Percentiles rank a stretch among this genome's conserved stretches.
Evolutionary conservation across 257 asterid genomes (phyloP).

Genomic region (Asclepias syriaca): DNA sequence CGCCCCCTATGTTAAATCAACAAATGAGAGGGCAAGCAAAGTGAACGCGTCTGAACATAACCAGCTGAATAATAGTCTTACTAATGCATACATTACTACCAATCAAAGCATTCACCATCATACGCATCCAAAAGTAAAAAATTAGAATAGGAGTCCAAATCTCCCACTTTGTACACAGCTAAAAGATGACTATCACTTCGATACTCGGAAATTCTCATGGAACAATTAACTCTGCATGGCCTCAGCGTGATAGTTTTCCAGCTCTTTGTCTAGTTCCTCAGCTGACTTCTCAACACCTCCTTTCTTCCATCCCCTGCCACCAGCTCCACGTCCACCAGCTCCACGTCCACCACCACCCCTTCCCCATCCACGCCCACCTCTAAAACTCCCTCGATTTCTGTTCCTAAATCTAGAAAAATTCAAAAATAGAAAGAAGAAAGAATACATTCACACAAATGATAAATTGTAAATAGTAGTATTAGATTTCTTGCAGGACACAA

Average conservation of each 20-base stretch:
- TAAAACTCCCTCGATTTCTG: slow-evolving; percentile 47
- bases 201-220: neutral
- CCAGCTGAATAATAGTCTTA: neutral
- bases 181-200: slow-evolving; percentile 3
- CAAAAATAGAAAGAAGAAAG: neutral
- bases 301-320: slow-evolving; percentile 47
- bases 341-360: slow-evolving; percentile 35
- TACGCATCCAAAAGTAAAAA: slow-evolving; percentile 2
- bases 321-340: slow-evolving; percentile 40
- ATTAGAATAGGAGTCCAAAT: neutral
- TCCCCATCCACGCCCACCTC: slow-evolving; percentile 36
- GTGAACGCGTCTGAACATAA: neutral
- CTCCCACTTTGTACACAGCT: slow-evolving; percentile 25
- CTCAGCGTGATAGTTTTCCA: slow-evolving; percentile 73
- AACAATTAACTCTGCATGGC: slow-evolving; percentile 49
- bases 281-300: slow-evolving; percentile 50
- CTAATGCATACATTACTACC: neutral
- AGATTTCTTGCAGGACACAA: neutral
- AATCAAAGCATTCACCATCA: neutral
- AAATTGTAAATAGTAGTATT: neutral
- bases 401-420: slow-evolving; percentile 24
- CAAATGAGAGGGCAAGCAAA: neutral
- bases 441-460: neutral
- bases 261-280: slow-evolving; percentile 87
- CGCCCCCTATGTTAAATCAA: neutral